Evolutionary conservation across 176 grass and related monocot species (phyloP), one percentile per base, ranked within the genome.

Genomic region (Zea mays): DNA sequence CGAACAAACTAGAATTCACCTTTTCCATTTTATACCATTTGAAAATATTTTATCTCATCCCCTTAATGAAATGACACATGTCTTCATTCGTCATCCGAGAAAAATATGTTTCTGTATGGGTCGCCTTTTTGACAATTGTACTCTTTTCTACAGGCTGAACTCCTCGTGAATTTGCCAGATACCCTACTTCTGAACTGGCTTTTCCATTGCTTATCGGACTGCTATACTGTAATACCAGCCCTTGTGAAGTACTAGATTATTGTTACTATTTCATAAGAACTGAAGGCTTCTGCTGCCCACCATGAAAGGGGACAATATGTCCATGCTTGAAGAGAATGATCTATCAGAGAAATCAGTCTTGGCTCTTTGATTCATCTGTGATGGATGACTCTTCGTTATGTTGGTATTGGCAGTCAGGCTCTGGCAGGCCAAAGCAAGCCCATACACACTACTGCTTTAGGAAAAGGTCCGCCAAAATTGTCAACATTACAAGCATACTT

Each of bases 131-230:
- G 57, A 65, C 51, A 77, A 58, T 34, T 46, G 44, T 68, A n/a
- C 52, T 71, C 20, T 83, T 84, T 80, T 84, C 84, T 44, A 38
- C 84, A 97, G 95, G 95, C 73, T 81, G 86, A 90, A 83, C 84
- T 94, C 48, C 85, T 94, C 63, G 82, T 97, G 61, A 88, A 90
- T 61, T 77, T 97, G 54, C 91, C 91, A 21, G 88, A 76, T 10
- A 93, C 86, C 19, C 83, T 92, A 84, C 82, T 92, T 27, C 84
- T 97, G 60, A 94, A 92, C 80, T 94, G 95, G 95, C 86, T 90
- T 62, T 97, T 97, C 48, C 88, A 94, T 67, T 97, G 87, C 89
- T 84, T 97, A 83, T 83, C 91, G 51, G 95, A 97, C 54, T 86
- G 90, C 81, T 97, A 97, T 85, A 73, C 85, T 62, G 83, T 86